phyloP scores from a whole-genome alignment of 257 asterid species.

The Henckelia pumila region DNA sequence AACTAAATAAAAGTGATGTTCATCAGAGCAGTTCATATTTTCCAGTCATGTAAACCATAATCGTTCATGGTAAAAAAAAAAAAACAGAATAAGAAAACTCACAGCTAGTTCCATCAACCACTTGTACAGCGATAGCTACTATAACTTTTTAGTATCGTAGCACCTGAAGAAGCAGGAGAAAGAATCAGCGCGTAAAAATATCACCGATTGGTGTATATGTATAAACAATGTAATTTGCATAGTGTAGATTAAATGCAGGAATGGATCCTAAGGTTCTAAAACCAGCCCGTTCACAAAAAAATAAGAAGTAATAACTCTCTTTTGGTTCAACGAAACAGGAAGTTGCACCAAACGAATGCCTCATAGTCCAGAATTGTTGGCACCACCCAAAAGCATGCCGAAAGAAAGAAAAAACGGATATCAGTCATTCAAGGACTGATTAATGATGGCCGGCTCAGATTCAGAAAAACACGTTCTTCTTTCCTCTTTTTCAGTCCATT shows the following conservation, averaged over 20 bases:
- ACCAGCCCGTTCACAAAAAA: not conserved
- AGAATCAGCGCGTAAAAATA: slow-evolving; percentile 10
- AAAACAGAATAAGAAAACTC: slow-evolving; percentile 39
- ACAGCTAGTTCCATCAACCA: slow-evolving; percentile 52
- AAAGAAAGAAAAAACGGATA: not conserved
- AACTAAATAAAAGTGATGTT: not conserved
- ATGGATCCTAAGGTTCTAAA: not conserved
- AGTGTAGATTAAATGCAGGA: not conserved
- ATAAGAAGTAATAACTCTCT: not conserved
- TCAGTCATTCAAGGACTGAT: not conserved
- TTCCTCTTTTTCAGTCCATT: not conserved
- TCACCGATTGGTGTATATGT: not conserved
- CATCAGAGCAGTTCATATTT: not conserved
- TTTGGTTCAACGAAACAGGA: not conserved
- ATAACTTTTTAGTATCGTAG: slow-evolving; percentile 27
- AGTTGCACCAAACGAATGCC: not conserved
- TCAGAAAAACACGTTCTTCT: not conserved
- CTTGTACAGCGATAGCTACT: slow-evolving; percentile 19
- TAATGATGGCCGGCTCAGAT: not conserved
- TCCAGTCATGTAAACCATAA: not conserved
- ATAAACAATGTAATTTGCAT: not conserved
- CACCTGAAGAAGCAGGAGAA: slow-evolving; percentile 34
- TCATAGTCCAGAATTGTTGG: not conserved
- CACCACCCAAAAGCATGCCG: not conserved
- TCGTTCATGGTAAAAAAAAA: slow-evolving; percentile 13